A percentile compares a stretch with the other conserved stretches of the same genome.
phyloP scores from a whole-genome alignment of 768 basidiomycete genomes.

The Clathrus columnatus region DNA sequence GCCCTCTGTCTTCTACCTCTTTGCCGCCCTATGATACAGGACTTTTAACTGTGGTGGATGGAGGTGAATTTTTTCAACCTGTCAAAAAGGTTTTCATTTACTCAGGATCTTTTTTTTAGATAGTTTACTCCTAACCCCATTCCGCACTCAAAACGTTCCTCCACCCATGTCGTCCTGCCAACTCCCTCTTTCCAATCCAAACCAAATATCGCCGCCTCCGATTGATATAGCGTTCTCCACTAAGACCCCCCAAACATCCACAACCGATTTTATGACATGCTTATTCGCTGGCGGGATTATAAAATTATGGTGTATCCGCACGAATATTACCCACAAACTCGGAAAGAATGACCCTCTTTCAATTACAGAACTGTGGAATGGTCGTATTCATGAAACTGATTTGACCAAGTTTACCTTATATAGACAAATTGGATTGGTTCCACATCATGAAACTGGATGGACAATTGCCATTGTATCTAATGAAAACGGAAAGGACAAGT shows the following conservation, averaged over 20 bases:
- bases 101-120: conserved; percentile 33
- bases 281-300: conserved; percentile 65
- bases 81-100: neutral
- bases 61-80: conserved; percentile 43
- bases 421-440: neutral
- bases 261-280: conserved; percentile 47
- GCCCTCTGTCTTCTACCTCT: conserved; percentile 53
- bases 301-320: conserved; percentile 63
- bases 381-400: neutral
- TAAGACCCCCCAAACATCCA: conserved; percentile 26
- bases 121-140: conserved; percentile 76
- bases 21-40: conserved; percentile 69
- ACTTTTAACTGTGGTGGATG: conserved; percentile 82
- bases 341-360: neutral
- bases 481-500: neutral
- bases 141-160: conserved; percentile 90
- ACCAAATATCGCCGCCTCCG: conserved; percentile 3
- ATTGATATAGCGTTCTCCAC: conserved; percentile 9
- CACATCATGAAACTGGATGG: neutral
- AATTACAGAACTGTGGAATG: neutral
- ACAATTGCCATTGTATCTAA: neutral
- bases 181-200: conserved; percentile 23
- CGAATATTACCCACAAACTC: conserved; percentile 31
- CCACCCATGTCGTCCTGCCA: conserved; percentile 87
- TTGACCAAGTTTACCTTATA: neutral